Conservation (phyloP, 257 asterid species). For the Solanum pennellii region DNA sequence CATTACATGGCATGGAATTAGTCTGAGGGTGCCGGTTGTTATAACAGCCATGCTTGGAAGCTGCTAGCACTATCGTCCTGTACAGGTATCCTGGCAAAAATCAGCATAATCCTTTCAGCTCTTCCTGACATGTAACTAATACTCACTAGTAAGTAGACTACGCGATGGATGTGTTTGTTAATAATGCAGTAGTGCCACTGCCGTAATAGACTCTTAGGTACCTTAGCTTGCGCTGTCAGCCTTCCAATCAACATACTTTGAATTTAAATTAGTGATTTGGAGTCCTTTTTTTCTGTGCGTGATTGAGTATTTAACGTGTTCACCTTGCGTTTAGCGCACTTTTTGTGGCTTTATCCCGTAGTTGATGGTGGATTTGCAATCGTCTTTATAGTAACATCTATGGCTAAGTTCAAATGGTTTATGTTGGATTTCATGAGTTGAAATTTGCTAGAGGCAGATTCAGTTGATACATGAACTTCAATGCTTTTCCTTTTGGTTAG, state of each 20-base stretch:
- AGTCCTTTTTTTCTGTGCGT: not conserved
- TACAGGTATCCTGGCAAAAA: slow-evolving; percentile 20
- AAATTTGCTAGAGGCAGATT: not conserved
- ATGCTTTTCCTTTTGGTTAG: not conserved
- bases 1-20: slow-evolving; percentile 23
- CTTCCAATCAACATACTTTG: not conserved
- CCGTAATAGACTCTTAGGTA: not conserved
- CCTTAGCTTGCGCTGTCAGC: not conserved
- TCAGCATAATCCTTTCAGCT: slow-evolving; percentile 22
- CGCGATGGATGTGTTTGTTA: not conserved
- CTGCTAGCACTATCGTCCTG: slow-evolving; percentile 12
- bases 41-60: slow-evolving; percentile 8
- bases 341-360: not conserved
- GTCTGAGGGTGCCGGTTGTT: slow-evolving; percentile 10
- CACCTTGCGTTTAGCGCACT: not conserved
- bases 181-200: not conserved
- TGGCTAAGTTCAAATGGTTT: not conserved
- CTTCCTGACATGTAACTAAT: slow-evolving; percentile 34
- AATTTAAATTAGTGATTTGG: not conserved
- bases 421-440: not conserved
- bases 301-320: not conserved
- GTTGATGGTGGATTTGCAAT: not conserved
- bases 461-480: not conserved
- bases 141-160: not conserved
- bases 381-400: not conserved